Conservation (phyloP, 192 early-diverging fungal species). For the Podila epicladia region DNA sequence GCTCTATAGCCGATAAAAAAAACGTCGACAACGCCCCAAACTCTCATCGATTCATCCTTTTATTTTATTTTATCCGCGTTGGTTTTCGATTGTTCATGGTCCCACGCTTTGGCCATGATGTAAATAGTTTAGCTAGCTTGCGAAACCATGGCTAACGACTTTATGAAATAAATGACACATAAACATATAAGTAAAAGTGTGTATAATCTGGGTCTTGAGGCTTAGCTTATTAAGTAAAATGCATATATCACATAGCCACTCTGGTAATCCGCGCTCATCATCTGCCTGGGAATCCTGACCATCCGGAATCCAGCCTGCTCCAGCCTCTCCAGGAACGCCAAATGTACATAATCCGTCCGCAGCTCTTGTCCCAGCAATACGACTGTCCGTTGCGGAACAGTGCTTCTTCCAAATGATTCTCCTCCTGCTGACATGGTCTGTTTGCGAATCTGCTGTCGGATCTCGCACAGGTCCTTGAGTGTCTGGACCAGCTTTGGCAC, state of each 20-base stretch:
- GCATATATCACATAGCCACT: slow-evolving; percentile 53
- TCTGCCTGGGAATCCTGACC: slow-evolving; percentile 36
- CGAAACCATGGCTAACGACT: too few relatives aligned
- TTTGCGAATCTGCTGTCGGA: slow-evolving; percentile 16
- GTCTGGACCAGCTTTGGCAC: slow-evolving; percentile 50
- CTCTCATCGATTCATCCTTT: background rate
- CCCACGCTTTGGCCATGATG: too few relatives aligned
- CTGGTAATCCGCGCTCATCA: slow-evolving; percentile 45
- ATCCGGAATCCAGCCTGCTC: slow-evolving; percentile 38
- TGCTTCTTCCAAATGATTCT: background rate
- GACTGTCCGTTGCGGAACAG: slow-evolving; percentile 21
- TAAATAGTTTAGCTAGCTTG: too few relatives aligned
- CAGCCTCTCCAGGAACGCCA: slow-evolving; percentile 46
- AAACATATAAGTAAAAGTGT: too few relatives aligned
- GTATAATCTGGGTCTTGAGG: background rate
- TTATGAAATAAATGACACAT: background rate
- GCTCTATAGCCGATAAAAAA: slow-evolving; percentile 6
- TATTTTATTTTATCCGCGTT: background rate
- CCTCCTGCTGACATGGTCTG: slow-evolving; percentile 1
- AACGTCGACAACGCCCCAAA: background rate
- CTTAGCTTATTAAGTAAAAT: slow-evolving; percentile 12
- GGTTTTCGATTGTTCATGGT: too few relatives aligned
- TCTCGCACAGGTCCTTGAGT: slow-evolving; percentile 23
- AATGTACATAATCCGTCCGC: slow-evolving; percentile 53
- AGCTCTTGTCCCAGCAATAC: slow-evolving; percentile 49